Percentiles rank a stretch among this genome's conserved stretches.
These are phyloP conservation scores for Vaucheria bursata DNA, from an alignment of 352 stramenopile species.

Conservation along the genomic window DNA sequence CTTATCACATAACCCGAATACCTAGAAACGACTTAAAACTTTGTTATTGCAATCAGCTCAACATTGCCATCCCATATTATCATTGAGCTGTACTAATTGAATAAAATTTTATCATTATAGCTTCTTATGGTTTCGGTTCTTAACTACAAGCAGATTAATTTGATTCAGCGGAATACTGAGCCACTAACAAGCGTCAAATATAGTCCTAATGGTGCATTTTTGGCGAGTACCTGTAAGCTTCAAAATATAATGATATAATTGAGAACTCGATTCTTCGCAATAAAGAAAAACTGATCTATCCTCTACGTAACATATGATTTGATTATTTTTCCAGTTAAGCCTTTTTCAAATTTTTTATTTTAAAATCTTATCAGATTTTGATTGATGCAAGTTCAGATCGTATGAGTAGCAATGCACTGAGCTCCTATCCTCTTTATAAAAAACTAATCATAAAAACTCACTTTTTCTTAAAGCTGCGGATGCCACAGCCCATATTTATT, in stretches of 20 bases:
- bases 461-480: not conserved
- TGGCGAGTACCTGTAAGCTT: slow-evolving; percentile 37
- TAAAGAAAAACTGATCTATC: not conserved
- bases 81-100: too few species aligned
- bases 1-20: too few species aligned
- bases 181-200: slow-evolving; percentile 38
- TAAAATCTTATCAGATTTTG: not conserved
- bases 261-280: not conserved
- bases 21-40: too few species aligned
- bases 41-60: too few species aligned
- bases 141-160: too few species aligned
- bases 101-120: too few species aligned
- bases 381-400: not conserved
- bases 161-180: too few species aligned
- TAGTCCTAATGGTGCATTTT: slow-evolving; percentile 21
- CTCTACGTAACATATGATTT: not conserved
- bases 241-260: not conserved
- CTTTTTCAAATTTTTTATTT: not conserved
- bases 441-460: not conserved
- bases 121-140: too few species aligned
- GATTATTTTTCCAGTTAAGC: not conserved
- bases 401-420: too few species aligned
- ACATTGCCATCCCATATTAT: too few species aligned
- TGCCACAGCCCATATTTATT: not conserved
- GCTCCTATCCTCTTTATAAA: too few species aligned